Base-by-base conservation (phyloP, 169 alveolate species). In the Theileria parva region DNA sequence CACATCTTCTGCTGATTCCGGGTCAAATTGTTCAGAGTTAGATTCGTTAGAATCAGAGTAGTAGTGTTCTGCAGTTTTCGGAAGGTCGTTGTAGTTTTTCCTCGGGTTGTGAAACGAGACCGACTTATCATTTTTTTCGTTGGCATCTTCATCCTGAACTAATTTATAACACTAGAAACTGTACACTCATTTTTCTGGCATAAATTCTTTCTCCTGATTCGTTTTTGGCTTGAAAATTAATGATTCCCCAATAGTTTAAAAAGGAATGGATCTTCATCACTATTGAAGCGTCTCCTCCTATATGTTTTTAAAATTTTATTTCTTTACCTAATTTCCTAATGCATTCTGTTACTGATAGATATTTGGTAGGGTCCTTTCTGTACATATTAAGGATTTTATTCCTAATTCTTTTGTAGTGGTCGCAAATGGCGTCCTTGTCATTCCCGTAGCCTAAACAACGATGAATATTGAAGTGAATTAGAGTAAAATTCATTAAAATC, bases 161-260 rank as follows among this genome's bases (percentile, higher is more conserved):
- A 44, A 11, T 44, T 44, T 44, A 1, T 44, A 11, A 11, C 53
- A 4, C 8, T 44, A 8, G 3, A 44, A 44, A 44, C 53, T 44
- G 1, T 44, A 44, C 53, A 44, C 17, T 44, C 53, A 44, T 44
- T 44, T 44, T 44, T 44, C n/a, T 85, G 71, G 37, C 61, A 83
- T 2, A 79, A 71, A 79, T 85, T 73, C 44, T 67, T 34, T 37
- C 85, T 70, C 71, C 80, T 64, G 19, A 61, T 71, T 15, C 51
- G 15, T 70, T 70, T 21, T 12, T n/a, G 7, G 94, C 95, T 44
- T 80, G 94, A 72, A 79, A 90, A 80, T 91, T 91, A 64, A 91
- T 91, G 13, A 89, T 17, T 12, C 94, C 95, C 95, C 95, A 91
- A 60, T 89, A 91, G 76, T 91, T 90, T 17, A 91, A 88, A 57